Evolutionary conservation across 768 basidiomycete genomes (phyloP), one percentile per base, ranked within the genome.

Genomic region (Mycena amicta): DNA sequence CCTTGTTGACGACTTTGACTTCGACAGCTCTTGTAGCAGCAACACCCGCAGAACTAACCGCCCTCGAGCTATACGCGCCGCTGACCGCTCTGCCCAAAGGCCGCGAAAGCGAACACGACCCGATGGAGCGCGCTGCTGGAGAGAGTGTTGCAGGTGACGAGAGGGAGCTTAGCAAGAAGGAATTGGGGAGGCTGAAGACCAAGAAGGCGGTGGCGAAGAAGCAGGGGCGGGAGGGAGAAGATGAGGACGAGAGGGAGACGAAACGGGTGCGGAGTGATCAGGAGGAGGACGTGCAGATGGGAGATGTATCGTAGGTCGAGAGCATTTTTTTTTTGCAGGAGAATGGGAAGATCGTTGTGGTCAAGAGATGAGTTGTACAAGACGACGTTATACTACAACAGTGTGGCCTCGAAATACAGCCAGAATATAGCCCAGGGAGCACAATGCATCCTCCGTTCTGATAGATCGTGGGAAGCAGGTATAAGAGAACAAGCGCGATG

Each of bases 1-100:
- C 72, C 2, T 65, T 87, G 18, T 66, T 83, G 8, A 55, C 68
- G 1, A 68, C 80, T 0, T 75, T 89, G 5, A 87, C 84, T 55
- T 73, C 79, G 3, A 66, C 62, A 33, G 77, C 75, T 57, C 59
- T 75, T 0, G 62, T 85, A 5, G 25, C 33, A 66, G 86, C 85
- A 4, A 76, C 79, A 0, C 53, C 67, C 3, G 76, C 76, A 8
- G 83, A 85, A 16, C 67, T 88, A 3, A 75, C 80, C 53, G 66
- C 71, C 3, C 74, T 91, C 1, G 85, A 89, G 52, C 72, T 91
- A 2, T 92, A 92, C 65, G 71, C 75, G 2, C 75, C 79, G 50
- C 75, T 91, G 27, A 71, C 74, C 0, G 75, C 80, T 22, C 73
- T 91, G 58, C 89, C 89, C 3, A 91, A 91, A 66, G 77, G 80